A percentile compares a stretch with the other conserved stretches of the same genome.
Evolutionary conservation across 179 eudicot genomes (phyloP).

Genomic region (Amaranthus tricolor): DNA sequence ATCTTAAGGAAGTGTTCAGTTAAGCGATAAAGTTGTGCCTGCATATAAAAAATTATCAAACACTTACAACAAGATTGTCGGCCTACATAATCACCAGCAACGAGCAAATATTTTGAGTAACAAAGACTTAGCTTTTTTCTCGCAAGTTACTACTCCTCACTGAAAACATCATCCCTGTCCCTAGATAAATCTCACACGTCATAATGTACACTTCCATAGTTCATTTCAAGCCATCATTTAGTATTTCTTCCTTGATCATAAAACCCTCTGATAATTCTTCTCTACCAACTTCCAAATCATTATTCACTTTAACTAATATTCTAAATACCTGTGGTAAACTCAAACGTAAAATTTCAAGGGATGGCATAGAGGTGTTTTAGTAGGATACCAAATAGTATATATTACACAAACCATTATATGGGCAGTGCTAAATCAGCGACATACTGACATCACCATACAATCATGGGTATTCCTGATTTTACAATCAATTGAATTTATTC

Average conservation of each 20-base stretch:
- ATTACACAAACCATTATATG: not conserved
- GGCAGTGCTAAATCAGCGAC: not conserved
- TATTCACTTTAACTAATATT: no score
- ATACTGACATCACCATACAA: not conserved
- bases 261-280: no score
- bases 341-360: no score
- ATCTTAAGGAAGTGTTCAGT: constrained; percentile 79
- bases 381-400: not conserved
- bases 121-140: not conserved
- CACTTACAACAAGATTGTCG: not conserved
- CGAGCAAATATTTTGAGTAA: constrained; percentile 10
- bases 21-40: constrained; percentile 93
- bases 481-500: not conserved
- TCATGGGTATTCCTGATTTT: not conserved
- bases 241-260: no score
- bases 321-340: no score
- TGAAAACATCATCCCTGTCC: no score
- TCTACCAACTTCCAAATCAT: no score
- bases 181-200: no score
- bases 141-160: no score
- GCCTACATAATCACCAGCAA: not conserved
- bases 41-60: constrained; percentile 23
- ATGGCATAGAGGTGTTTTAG: not conserved
- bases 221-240: no score
- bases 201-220: no score